Percentiles rank a stretch among this genome's conserved stretches.
These are phyloP conservation scores for Pleurotus eryngii DNA, from an alignment of 768 basidiomycete species.

Conservation along the genomic window DNA sequence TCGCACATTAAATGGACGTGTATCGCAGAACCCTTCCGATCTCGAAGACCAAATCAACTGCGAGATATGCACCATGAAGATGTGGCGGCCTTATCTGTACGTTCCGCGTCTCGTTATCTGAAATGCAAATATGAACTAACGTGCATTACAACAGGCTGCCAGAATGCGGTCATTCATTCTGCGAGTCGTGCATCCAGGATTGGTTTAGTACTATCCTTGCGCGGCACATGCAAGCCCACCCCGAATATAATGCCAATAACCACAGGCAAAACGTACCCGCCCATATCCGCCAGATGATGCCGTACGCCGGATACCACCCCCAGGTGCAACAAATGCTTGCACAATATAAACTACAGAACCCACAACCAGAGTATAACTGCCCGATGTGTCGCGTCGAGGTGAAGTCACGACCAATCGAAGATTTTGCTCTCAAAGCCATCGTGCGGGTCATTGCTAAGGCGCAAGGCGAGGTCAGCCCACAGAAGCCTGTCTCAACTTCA, in stretches of 20 bases:
- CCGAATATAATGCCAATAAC: conserved; percentile 36
- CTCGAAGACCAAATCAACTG: conserved; percentile 57
- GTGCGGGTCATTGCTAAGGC: conserved; percentile 47
- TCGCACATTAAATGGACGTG: not conserved
- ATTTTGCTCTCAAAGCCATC: conserved; percentile 58
- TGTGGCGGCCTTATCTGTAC: conserved; percentile 69
- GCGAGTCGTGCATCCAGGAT: conserved; percentile 55
- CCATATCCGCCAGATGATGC: conserved; percentile 9
- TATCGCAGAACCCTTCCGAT: conserved; percentile 33
- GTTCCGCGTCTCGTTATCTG: conserved; percentile 17
- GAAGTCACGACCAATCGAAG: conserved; percentile 50
- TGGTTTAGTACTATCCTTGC: conserved; percentile 48
- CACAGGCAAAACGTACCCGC: conserved; percentile 15
- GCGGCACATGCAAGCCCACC: conserved; percentile 46
- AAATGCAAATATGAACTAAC: too few species aligned
- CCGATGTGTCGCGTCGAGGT: conserved; percentile 61
- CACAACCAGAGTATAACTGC: conserved; percentile 58
- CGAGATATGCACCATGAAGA: conserved; percentile 58
- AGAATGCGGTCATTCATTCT: conserved; percentile 71
- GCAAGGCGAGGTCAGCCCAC: conserved; percentile 45
- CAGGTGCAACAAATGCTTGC: conserved; percentile 23
- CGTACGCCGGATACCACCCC: conserved; percentile 20
- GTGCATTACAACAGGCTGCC: conserved; percentile 39
- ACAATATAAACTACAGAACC: conserved; percentile 22
- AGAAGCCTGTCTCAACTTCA: conserved; percentile 17